phyloP scores from a whole-genome alignment of 1,284 basidiomycete species.

The Ceratobasidium sp. region DNA sequence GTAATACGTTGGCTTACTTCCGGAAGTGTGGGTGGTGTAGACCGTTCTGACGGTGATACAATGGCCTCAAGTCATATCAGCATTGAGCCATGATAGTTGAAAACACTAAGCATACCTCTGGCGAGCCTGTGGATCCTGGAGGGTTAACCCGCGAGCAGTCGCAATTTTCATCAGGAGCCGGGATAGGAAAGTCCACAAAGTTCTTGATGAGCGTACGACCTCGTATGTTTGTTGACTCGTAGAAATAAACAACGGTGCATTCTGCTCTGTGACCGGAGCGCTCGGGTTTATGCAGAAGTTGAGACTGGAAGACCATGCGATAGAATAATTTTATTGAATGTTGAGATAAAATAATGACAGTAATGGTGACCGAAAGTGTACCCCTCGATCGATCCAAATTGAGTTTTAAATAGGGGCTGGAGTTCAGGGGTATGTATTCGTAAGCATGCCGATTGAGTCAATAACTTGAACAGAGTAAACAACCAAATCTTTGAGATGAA shows the following conservation, averaged over 20 bases:
- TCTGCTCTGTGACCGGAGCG: background rate
- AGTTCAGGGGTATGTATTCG: background rate
- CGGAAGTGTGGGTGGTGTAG: background rate
- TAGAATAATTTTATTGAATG: background rate
- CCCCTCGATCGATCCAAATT: background rate
- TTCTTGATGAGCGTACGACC: background rate
- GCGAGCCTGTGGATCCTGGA: background rate
- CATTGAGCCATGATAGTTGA: background rate
- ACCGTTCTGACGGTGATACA: background rate
- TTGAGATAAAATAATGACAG: constrained; percentile 2
- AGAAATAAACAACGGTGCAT: constrained; percentile 4
- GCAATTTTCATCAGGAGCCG: background rate
- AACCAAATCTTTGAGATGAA: background rate
- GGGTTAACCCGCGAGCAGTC: background rate
- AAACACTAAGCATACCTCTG: background rate
- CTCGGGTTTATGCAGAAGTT: background rate
- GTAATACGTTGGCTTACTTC: background rate
- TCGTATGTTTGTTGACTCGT: constrained; percentile 24
- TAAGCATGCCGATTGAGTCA: no score
- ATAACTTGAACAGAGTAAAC: no score
- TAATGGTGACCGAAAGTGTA: background rate
- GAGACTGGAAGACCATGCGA: background rate
- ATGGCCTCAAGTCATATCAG: background rate
- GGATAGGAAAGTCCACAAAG: constrained; percentile 6
- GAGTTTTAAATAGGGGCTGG: constrained; percentile 1